A percentile compares a stretch with the other conserved stretches of the same genome.
Conservation (phyloP, 495 filamentous ascomycete genomes). For the Neurospora africana region DNA sequence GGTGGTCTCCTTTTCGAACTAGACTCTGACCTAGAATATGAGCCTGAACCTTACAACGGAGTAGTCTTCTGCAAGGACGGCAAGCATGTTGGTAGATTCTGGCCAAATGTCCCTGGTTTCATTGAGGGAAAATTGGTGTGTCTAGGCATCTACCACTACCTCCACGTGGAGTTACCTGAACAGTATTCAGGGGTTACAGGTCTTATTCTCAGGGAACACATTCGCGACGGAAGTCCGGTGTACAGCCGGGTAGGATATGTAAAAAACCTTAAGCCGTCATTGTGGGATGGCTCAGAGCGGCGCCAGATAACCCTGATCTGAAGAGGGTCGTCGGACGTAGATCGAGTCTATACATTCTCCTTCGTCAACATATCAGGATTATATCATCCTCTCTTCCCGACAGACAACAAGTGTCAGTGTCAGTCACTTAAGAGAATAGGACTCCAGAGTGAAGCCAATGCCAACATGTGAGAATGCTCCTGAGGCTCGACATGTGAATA, state of each 20-base stretch:
- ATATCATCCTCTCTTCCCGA: background rate
- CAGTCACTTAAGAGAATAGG: rapidly evolving
- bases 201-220: background rate
- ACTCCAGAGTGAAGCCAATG: background rate
- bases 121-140: rapidly evolving
- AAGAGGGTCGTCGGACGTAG: rapidly evolving
- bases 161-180: too few relatives aligned
- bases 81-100: background rate
- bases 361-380: background rate
- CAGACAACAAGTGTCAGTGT: background rate
- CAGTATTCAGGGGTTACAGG: background rate
- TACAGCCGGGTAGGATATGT: background rate
- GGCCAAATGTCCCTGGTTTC: background rate
- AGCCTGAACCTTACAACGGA: too few relatives aligned
- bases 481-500: background rate
- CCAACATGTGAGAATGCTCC: background rate
- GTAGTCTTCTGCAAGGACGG: background rate
- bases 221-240: background rate
- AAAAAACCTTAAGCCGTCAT: rapidly evolving
- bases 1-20: background rate
- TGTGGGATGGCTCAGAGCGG: background rate
- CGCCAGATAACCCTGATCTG: background rate
- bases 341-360: background rate
- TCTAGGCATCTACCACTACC: background rate
- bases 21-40: background rate